These are phyloP conservation scores for Stemphylium beticola DNA, from an alignment of 2,329 filamentous ascomycete genomes.

Conservation along the genomic window DNA sequence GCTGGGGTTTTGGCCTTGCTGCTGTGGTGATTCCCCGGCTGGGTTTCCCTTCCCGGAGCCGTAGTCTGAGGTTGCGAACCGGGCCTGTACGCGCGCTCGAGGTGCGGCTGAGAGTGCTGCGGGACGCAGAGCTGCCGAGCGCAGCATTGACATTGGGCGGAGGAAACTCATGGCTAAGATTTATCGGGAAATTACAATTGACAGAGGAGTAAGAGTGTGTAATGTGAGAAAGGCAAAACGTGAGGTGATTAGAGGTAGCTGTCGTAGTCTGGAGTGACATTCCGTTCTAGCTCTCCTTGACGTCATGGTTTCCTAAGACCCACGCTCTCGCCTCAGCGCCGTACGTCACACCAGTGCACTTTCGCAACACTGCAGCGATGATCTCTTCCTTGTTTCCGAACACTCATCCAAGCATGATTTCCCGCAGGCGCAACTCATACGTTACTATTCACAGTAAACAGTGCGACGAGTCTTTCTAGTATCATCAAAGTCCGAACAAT, in stretches of 20 bases:
- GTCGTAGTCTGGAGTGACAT: neutral
- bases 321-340: neutral
- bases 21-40: conserved; percentile 52
- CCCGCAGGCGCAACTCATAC: too few species aligned
- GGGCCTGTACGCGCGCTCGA: conserved; percentile 38
- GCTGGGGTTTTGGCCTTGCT: conserved; percentile 49
- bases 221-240: neutral
- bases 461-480: too few species aligned
- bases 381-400: neutral
- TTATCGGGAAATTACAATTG: conserved; percentile 6
- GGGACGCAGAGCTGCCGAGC: conserved; percentile 32
- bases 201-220: neutral
- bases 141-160: conserved; percentile 36
- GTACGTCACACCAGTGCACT: conserved; percentile 12
- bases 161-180: conserved; percentile 39
- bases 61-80: conserved; percentile 50
- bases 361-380: conserved; percentile 1
- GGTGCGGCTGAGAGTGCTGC: conserved; percentile 31
- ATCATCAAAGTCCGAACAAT: too few species aligned
- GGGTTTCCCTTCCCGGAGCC: conserved; percentile 52
- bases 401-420: neutral
- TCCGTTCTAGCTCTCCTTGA: conserved; percentile 10
- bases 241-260: neutral
- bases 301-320: conserved; percentile 12
- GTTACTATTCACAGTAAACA: too few species aligned